phyloP scores from a whole-genome alignment of 2,329 filamentous ascomycete species.

The Fusarium bactridioides region DNA sequence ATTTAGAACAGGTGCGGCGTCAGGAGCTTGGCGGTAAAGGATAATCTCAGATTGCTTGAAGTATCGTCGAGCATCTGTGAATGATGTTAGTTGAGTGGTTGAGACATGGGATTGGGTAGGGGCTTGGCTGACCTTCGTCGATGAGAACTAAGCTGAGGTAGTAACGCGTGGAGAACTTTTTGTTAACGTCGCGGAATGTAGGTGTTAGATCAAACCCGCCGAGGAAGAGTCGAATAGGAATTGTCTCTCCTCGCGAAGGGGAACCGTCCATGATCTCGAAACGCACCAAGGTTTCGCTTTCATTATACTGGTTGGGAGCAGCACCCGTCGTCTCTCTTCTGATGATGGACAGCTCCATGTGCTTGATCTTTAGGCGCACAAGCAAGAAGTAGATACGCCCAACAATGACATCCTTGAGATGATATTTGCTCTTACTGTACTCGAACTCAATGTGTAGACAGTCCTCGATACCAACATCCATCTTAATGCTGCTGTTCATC shows the following conservation, averaged over 20 bases:
- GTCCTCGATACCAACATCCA: constrained; percentile 99
- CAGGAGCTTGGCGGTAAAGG: constrained; percentile 83
- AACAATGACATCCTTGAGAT: constrained; percentile 98
- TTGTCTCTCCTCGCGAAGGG: constrained; percentile 92
- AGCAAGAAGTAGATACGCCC: constrained; percentile 98
- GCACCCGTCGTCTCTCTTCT: constrained; percentile 94
- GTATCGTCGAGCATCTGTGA: constrained; percentile 87
- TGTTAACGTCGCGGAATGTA: constrained; percentile 99
- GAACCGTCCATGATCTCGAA: constrained; percentile 99
- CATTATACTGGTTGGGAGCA: constrained; percentile 98
- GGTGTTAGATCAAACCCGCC: constrained; percentile 97
- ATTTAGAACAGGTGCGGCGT: constrained; percentile 50
- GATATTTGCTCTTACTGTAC: constrained; percentile 99
- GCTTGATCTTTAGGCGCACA: constrained; percentile 98
- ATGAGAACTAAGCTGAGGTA: constrained; percentile 96
- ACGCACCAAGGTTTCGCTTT: constrained; percentile 95
- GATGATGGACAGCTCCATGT: constrained; percentile 99
- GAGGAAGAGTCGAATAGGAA: constrained; percentile 95
- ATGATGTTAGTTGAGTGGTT: constrained; percentile 24
- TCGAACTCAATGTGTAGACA: constrained; percentile 99
- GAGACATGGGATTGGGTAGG: neutral
- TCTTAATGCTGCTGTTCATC: constrained; percentile 99
- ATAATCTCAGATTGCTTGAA: constrained; percentile 99
- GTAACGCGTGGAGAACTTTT: constrained; percentile 98
- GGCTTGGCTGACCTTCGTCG: constrained; percentile 75